A percentile compares a stretch with the other conserved stretches of the same genome.
Conservation (phyloP, 257 asterid genomes). For the Linderniella brevidens region DNA sequence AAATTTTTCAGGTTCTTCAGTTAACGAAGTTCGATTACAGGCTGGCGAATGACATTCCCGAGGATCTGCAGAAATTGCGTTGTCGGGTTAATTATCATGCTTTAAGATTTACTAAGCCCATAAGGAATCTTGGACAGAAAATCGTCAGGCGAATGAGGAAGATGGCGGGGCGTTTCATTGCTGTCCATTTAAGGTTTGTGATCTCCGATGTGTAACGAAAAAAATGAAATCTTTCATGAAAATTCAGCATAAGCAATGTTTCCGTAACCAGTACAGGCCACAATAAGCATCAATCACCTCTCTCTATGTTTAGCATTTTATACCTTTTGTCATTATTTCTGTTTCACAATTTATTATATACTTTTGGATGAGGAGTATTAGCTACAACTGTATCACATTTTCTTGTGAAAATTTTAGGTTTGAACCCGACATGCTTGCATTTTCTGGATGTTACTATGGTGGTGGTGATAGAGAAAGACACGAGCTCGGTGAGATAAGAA, state of each 20-base stretch:
- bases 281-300: no score
- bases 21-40: constrained; percentile 96
- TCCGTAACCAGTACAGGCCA: no score
- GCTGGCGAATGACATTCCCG: constrained; percentile 79
- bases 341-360: no score
- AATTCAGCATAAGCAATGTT: constrained; percentile 11
- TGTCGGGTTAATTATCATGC: constrained; percentile 95
- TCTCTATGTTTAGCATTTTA: no score
- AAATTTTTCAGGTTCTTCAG: constrained; percentile 74
- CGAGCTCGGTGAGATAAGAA: constrained; percentile 47
- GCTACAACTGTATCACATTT: background rate
- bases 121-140: constrained; percentile 64
- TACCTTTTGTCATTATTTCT: no score
- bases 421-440: constrained; percentile 69
- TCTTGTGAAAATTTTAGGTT: constrained; percentile 30
- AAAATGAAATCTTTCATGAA: constrained; percentile 7
- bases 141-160: constrained; percentile 69
- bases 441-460: constrained; percentile 64
- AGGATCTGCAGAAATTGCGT: constrained; percentile 76
- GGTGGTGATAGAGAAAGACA: constrained; percentile 61
- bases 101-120: constrained; percentile 73
- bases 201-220: constrained; percentile 7
- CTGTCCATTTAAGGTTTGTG: constrained; percentile 83
- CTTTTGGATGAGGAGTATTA: no score
- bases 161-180: constrained; percentile 75